Base-by-base conservation (phyloP, 2,329 filamentous ascomycete genomes). In the Ceratocystis eucalypticola region DNA sequence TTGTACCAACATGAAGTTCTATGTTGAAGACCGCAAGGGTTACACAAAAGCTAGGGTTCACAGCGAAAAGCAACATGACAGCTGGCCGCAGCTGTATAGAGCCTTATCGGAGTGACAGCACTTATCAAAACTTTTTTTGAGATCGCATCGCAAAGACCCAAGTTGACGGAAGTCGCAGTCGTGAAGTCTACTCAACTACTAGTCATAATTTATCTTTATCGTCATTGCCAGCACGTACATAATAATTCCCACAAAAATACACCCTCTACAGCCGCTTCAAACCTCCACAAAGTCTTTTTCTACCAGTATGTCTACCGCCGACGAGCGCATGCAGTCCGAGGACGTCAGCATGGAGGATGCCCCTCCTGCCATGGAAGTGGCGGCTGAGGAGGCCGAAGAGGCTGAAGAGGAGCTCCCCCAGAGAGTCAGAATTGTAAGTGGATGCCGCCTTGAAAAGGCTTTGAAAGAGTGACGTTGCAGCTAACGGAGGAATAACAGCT, bases 341-440 rank as follows among this genome's bases (percentile, higher is more conserved):
- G 76, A 78, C 67, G 72, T 73, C 67, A 72, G 71, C 69, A 81
- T 81, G 79, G 75, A 80, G 64, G 79, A 81, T 71, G 77, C 73
- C 61, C 74, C 76, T 48, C 71, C 75, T 22, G 76, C 76, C 61
- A 69, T 69, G 37, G 71, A 72, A 28, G 70, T 71, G 17, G 71
- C 71, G 10, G 71, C 72, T 3, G 72, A 71, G 15, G 75, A 73
- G 12, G 73, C 72, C 10, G 73, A 72, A 17, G 76, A 80, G 20
- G 76, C 78, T 28, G 79, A 80, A 63, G 78, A 81, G 66, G 78
- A 81, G 62, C 74, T 76, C 25, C 78, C 80, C 68, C 69, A 74
- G 2, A 84, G 84, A 70, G 84, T 88, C 59, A 79, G 81, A 70
- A 83, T 88, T 73, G 86, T 88, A 74, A 71, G 78, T 66, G 20